phyloP scores from a whole-genome alignment of 2,329 filamentous ascomycete species.

The Colletotrichum sp. region DNA sequence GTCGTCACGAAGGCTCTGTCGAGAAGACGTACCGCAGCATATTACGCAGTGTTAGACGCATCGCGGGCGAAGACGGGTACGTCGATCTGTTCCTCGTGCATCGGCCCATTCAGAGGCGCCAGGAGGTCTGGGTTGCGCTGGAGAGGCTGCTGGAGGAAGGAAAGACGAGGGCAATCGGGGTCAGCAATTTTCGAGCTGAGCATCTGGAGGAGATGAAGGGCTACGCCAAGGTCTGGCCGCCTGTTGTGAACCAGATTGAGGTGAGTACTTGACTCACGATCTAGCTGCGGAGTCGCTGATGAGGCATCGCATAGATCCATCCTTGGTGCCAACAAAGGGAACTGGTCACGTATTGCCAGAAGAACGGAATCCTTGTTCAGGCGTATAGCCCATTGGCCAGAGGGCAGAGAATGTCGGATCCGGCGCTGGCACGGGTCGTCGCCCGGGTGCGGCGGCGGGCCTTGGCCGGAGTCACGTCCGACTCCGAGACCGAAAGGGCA shows the following conservation, averaged over 20 bases:
- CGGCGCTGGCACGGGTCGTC: slow-evolving; percentile 45
- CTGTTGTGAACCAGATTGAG: slow-evolving; percentile 78
- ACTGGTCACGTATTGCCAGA: slow-evolving; percentile 66
- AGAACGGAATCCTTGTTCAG: slow-evolving; percentile 69
- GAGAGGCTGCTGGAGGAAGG: slow-evolving; percentile 66
- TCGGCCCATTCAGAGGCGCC: slow-evolving; percentile 61
- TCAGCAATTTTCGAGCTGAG: slow-evolving; percentile 73
- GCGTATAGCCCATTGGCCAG: slow-evolving; percentile 44
- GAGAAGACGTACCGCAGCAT: slow-evolving; percentile 65
- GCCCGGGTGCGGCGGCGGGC: not conserved
- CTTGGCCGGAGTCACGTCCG: not conserved
- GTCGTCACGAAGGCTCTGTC: slow-evolving; percentile 54
- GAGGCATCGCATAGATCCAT: slow-evolving; percentile 63
- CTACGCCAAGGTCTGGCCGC: slow-evolving; percentile 71
- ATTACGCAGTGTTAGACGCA: slow-evolving; percentile 66
- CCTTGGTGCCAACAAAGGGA: slow-evolving; percentile 68
- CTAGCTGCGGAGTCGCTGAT: slow-evolving; percentile 23
- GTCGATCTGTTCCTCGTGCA: slow-evolving; percentile 77
- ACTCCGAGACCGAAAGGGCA: not conserved
- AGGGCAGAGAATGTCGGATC: slow-evolving; percentile 50
- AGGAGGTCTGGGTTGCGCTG: slow-evolving; percentile 70
- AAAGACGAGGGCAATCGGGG: slow-evolving; percentile 69
- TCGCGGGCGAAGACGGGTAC: slow-evolving; percentile 62
- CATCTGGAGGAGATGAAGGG: slow-evolving; percentile 73
- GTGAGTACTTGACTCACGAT: slow-evolving; percentile 42